These are phyloP conservation scores for Atkinsonella texensis DNA, from an alignment of 2,329 filamentous ascomycete species.

Conservation along the genomic window DNA sequence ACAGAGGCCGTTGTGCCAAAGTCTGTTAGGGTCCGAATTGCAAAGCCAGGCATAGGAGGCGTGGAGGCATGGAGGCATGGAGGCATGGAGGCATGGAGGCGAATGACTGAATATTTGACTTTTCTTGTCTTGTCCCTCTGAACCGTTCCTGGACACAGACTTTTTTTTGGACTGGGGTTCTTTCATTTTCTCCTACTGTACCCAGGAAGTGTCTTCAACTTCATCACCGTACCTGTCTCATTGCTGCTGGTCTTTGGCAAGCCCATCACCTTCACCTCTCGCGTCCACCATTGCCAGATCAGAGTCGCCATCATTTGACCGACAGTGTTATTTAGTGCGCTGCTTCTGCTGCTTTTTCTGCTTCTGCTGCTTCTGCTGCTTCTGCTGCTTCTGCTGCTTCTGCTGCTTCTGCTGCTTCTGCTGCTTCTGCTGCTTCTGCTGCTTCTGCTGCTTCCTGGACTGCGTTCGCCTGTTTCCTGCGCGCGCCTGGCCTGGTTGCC, in stretches of 20 bases:
- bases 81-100: neutral
- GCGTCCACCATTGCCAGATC: too few relatives aligned
- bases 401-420: neutral
- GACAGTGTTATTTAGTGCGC: neutral
- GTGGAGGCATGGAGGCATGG: neutral
- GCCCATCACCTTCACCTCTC: neutral
- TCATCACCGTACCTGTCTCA: neutral
- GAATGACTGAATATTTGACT: neutral
- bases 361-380: too few relatives aligned
- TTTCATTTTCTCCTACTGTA: too few relatives aligned
- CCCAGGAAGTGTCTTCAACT: neutral
- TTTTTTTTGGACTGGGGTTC: too few relatives aligned
- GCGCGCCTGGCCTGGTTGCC: neutral
- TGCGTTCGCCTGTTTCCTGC: neutral
- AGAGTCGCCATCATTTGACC: too few relatives aligned
- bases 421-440: too few relatives aligned
- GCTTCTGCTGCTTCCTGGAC: too few relatives aligned
- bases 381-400: too few relatives aligned
- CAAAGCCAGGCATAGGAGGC: neutral
- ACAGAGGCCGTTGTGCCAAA: neutral
- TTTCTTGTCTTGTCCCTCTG: neutral
- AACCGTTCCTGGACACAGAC: neutral
- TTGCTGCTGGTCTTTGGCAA: neutral
- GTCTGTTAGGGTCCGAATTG: neutral
- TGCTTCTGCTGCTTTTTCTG: neutral